Base-by-base conservation (phyloP, 78 protist genomes). In the Dictyostelium citrinum region DNA sequence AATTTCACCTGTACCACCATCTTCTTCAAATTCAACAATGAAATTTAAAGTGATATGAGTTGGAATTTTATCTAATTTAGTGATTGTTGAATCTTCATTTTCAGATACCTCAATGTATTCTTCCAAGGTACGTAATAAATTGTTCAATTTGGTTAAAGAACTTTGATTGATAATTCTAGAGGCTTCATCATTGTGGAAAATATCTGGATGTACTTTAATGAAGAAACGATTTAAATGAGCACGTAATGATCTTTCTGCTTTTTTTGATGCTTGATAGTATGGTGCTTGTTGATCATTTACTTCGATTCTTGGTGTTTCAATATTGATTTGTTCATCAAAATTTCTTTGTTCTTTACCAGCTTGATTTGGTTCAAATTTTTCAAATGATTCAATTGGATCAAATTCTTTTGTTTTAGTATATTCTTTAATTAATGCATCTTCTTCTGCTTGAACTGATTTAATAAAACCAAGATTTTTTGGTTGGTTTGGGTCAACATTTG, bases 191-290 rank as follows among this genome's bases (percentile, higher is more conserved):
- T 67, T 67, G n/a, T 60, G 75, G 75, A 88, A 88, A 14, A 76
- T 17, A 88, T 88, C 93, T 58, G 93, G 93, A 78, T 88, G 93
- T 27, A 88, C 85, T 60, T 78, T 88, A 0, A 72, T 9, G 22
- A 88, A 67, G 85, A 88, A 88, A 51, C 71, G 64, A 24, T 43
- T 88, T 11, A 88, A 33, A 78, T 88, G 81, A 5, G 71, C 3
- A 31, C 85, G 37, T 16, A 88, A 17, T 43, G 29, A 2, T 46
- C 46, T 49, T 12, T 88, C 93, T 6, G 61, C 33, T n/a, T 46
- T 49, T 74, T 79, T 51, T 12, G 93, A 33, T 31, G 84, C 22
- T 12, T 78, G 67, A 41, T 68, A 29, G n/a, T 88, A 88, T 39
- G 93, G 93, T 51, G 81, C 16, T 33, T 61, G 84, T 55, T 80